These are phyloP conservation scores for Leishmania mexicana DNA, from an alignment of 208 protist genomes.

Conservation along the genomic window DNA sequence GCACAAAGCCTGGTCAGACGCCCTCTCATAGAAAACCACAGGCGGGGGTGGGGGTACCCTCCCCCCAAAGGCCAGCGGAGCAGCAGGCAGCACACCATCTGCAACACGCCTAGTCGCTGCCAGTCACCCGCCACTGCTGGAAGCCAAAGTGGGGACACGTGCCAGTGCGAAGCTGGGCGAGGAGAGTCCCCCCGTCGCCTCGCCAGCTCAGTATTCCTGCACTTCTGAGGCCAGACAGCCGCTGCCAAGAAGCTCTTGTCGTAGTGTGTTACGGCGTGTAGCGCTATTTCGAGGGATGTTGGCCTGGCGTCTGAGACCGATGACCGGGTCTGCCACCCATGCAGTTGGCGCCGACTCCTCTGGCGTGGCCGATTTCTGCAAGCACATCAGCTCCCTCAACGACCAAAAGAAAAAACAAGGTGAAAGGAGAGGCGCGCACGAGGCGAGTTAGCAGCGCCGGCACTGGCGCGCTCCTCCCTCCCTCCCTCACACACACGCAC, in stretches of 20 bases:
- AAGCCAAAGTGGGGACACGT: not conserved
- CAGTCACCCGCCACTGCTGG: not conserved
- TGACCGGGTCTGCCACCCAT: not conserved
- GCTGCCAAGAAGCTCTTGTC: not conserved
- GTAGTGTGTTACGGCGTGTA: not conserved
- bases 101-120: not conserved
- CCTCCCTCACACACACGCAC: too few relatives aligned
- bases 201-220: not conserved
- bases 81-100: not conserved
- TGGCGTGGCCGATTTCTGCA: not conserved
- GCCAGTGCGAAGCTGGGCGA: not conserved
- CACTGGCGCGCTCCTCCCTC: too few relatives aligned
- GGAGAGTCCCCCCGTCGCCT: not conserved
- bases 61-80: not conserved
- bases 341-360: not conserved
- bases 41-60: not conserved
- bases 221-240: not conserved
- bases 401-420: not conserved
- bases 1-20: too few relatives aligned
- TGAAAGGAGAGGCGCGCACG: not conserved
- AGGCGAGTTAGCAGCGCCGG: not conserved
- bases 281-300: not conserved
- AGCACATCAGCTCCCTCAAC: not conserved
- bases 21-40: not conserved
- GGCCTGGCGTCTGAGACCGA: not conserved